These are phyloP conservation scores for Triadica sebifera DNA, from an alignment of 345 rosid genomes.

Conservation along the genomic window DNA sequence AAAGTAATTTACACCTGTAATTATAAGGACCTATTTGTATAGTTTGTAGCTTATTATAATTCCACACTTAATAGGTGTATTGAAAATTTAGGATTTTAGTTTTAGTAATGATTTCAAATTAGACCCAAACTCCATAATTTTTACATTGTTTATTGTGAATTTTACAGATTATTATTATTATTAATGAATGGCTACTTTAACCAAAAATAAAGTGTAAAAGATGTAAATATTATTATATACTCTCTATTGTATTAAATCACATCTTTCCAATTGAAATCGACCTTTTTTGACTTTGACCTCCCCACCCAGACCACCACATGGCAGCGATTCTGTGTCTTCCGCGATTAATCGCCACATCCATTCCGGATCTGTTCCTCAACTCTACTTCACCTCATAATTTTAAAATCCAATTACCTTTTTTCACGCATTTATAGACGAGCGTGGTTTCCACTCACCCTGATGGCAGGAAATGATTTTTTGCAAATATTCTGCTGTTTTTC, in stretches of 20 bases:
- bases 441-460: background rate
- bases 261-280: background rate
- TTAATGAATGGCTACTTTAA: background rate
- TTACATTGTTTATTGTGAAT: too few species aligned
- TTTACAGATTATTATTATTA: too few species aligned
- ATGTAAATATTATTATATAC: background rate
- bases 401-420: background rate
- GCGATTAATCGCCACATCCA: constrained; percentile 10
- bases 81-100: background rate
- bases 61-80: background rate
- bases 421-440: background rate
- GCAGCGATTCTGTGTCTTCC: background rate
- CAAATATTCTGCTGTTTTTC: too few species aligned
- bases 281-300: constrained; percentile 15
- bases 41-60: background rate
- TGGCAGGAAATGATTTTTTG: too few species aligned
- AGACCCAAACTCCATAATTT: background rate
- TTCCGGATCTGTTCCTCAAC: background rate
- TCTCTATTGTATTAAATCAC: background rate
- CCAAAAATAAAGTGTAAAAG: background rate
- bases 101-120: background rate
- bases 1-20: background rate
- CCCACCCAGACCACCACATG: background rate
- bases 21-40: background rate
- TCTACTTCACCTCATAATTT: too few species aligned